These are phyloP conservation scores for Ustilago curta DNA, from an alignment of 1,284 basidiomycete genomes.

Conservation along the genomic window DNA sequence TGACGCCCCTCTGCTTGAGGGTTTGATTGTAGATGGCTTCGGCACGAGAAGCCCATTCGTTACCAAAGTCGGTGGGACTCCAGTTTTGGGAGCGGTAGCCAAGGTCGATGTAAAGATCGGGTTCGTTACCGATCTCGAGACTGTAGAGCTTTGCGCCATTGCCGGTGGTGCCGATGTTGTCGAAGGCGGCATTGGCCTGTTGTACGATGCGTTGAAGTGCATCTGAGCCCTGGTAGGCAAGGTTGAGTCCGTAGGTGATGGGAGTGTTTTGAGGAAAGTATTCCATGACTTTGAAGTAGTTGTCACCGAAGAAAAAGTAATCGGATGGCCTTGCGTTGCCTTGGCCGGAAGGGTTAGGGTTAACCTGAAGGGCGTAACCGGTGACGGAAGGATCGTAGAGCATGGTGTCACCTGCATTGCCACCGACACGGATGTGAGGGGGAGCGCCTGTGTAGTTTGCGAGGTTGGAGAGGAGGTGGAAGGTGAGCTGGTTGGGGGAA, in stretches of 20 bases:
- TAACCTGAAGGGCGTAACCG: constrained; percentile 22
- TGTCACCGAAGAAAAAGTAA: constrained; percentile 40
- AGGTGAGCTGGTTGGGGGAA: constrained; percentile 50
- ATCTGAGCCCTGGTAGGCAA: constrained; percentile 51
- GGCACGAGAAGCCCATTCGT: constrained; percentile 48
- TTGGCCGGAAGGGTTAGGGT: constrained; percentile 33
- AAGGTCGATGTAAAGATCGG: constrained; percentile 54
- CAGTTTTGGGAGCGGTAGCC: constrained; percentile 44
- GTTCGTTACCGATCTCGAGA: constrained; percentile 62
- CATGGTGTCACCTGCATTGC: constrained; percentile 57
- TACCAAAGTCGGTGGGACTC: constrained; percentile 42
- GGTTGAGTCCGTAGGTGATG: constrained; percentile 58
- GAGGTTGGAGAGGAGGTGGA: constrained; percentile 53
- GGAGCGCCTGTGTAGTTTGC: constrained; percentile 56
- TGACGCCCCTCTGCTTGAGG: constrained; percentile 29
- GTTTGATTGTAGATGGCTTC: constrained; percentile 46
- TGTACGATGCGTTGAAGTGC: constrained; percentile 34
- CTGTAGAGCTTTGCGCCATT: constrained; percentile 47
- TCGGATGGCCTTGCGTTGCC: constrained; percentile 34
- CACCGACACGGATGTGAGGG: constrained; percentile 56
- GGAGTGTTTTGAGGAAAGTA: constrained; percentile 48
- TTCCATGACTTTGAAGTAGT: constrained; percentile 49
- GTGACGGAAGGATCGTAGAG: constrained; percentile 36
- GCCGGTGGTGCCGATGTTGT: constrained; percentile 22
- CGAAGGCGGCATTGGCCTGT: constrained; percentile 44